These are phyloP conservation scores for Pugionium cornutum DNA, from an alignment of 345 rosid species.

Conservation along the genomic window DNA sequence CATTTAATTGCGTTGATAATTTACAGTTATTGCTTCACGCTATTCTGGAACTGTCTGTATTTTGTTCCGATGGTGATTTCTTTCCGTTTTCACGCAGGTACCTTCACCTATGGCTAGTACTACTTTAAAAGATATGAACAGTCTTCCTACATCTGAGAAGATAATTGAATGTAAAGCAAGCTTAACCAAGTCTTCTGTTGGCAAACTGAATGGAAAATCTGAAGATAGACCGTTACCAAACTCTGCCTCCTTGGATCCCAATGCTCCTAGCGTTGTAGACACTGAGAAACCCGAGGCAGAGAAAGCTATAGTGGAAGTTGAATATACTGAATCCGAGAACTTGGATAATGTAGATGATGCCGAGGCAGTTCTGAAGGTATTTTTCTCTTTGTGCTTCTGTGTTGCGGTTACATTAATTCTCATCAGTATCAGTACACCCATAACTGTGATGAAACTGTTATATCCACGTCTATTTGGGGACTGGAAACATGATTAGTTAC, in stretches of 20 bases:
- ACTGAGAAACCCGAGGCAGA: constrained; percentile 48
- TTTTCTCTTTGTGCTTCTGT: constrained; percentile 4
- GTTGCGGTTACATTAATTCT: not conserved
- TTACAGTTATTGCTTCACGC: not conserved
- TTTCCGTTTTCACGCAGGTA: constrained; percentile 20
- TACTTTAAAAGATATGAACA: constrained; percentile 70
- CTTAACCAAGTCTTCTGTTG: constrained; percentile 54
- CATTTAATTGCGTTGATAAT: not conserved
- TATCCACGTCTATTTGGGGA: not conserved
- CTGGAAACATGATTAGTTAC: constrained; percentile 16
- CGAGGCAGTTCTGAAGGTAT: constrained; percentile 66
- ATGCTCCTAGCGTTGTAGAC: constrained; percentile 49
- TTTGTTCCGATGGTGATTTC: not conserved
- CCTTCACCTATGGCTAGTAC: constrained; percentile 56
- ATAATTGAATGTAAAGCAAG: constrained; percentile 58
- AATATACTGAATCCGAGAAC: constrained; percentile 75
- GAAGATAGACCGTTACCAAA: constrained; percentile 50
- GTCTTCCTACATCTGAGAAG: constrained; percentile 56
- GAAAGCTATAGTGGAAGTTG: constrained; percentile 63
- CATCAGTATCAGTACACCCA: not conserved
- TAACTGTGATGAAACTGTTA: not conserved
- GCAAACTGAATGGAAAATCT: constrained; percentile 52
- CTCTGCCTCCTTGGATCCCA: constrained; percentile 40
- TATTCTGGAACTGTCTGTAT: not conserved
- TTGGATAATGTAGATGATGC: constrained; percentile 72